A percentile compares a stretch with the other conserved stretches of the same genome.
These are phyloP conservation scores for Annulohypoxylon maeteangense DNA, from an alignment of 495 filamentous ascomycete species.

Conservation along the genomic window DNA sequence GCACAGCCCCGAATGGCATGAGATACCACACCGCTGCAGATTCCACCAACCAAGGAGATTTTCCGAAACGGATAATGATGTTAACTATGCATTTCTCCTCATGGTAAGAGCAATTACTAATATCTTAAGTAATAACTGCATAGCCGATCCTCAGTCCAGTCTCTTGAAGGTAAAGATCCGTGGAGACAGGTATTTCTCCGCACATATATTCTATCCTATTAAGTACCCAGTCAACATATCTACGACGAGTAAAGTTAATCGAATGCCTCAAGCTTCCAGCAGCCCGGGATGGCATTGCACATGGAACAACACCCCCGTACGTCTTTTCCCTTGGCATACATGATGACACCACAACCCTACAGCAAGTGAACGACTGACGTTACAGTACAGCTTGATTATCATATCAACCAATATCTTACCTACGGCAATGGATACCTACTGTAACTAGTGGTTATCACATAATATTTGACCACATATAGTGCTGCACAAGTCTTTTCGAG, in stretches of 20 bases:
- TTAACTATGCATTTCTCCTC: not conserved
- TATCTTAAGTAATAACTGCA: not conserved
- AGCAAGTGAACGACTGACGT: not conserved
- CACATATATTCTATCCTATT: not conserved
- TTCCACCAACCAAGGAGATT: not conserved
- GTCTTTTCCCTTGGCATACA: not conserved
- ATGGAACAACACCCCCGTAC: not conserved
- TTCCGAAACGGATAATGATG: not conserved
- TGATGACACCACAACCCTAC: slow-evolving; percentile 1
- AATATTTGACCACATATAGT: not conserved
- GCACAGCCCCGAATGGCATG: slow-evolving; percentile 6
- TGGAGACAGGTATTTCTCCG: not conserved
- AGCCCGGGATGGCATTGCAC: not conserved
- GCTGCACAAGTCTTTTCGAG: not conserved
- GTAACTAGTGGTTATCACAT: too few relatives aligned
- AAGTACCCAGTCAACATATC: not conserved
- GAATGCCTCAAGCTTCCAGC: not conserved
- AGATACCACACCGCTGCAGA: not conserved
- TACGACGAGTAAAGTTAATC: not conserved
- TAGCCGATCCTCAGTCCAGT: too few relatives aligned
- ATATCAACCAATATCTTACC: too few relatives aligned
- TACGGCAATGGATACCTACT: too few relatives aligned
- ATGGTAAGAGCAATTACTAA: not conserved
- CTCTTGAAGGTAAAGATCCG: too few relatives aligned
- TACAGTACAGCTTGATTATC: not conserved